Evolutionary conservation across 495 filamentous ascomycete genomes (phyloP).

Genomic region (Acidiella bohemica): DNA sequence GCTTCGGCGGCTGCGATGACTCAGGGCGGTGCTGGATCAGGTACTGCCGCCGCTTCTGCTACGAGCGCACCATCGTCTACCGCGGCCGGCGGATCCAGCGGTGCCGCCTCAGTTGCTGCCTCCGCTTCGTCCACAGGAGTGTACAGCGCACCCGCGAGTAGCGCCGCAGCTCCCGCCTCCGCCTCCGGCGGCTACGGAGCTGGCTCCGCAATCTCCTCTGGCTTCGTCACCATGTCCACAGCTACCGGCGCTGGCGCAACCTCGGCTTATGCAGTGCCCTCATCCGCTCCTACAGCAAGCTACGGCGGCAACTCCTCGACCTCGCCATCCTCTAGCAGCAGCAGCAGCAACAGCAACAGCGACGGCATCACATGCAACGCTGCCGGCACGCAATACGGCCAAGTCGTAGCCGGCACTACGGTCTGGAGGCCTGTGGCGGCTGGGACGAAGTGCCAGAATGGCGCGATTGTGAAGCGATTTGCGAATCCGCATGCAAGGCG

Average conservation of each 20-base stretch:
- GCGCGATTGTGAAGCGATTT: conserved; percentile 8
- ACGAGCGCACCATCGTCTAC: conserved; percentile 1
- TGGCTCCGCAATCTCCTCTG: conserved; percentile 1
- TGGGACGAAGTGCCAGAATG: conserved; percentile 24
- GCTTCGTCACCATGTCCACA: conserved; percentile 2
- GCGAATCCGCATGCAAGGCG: conserved; percentile 2
- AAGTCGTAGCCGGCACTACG: conserved; percentile 9
- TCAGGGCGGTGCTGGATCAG: conserved; percentile 9
- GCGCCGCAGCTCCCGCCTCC: conserved; percentile 2
- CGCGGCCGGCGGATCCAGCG: no score
- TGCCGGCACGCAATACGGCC: conserved; percentile 22
- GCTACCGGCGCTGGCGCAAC: conserved; percentile 6
- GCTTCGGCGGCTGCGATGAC: conserved; percentile 11
- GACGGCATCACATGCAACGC: conserved; percentile 12
- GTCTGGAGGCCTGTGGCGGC: conserved; percentile 23
- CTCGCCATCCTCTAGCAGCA: conserved; percentile 1
- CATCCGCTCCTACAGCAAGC: no score
- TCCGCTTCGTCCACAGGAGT: background rate
- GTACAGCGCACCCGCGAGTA: background rate
- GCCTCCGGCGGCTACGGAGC: background rate
- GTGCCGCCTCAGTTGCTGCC: conserved; percentile 2
- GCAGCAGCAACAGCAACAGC: background rate
- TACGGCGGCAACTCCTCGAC: background rate
- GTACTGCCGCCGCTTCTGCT: conserved; percentile 6
- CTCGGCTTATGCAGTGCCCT: conserved; percentile 1